Conservation (phyloP, 169 alveolate species). For the Eimeria zaria region DNA sequence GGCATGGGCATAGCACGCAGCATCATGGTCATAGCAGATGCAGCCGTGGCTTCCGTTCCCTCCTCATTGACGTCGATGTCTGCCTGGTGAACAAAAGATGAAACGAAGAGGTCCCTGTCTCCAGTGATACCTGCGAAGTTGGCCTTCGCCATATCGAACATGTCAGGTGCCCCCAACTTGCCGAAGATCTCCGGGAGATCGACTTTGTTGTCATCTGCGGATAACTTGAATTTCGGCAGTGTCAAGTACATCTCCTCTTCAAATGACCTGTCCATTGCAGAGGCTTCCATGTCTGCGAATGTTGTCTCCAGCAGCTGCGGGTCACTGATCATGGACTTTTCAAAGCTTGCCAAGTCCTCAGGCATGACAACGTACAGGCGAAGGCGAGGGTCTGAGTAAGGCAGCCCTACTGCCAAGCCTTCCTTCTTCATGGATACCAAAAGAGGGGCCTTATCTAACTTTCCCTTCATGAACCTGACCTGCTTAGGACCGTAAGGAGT, state of each 20-base stretch:
- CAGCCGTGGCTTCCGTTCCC: conserved; percentile 83
- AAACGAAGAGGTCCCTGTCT: conserved; percentile 41
- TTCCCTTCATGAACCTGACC: conserved; percentile 45
- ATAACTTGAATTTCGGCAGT: conserved; percentile 64
- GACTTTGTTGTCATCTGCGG: conserved; percentile 60
- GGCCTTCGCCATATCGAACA: conserved; percentile 61
- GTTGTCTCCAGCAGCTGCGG: neutral
- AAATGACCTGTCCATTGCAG: conserved; percentile 13
- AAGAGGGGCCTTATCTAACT: conserved; percentile 60
- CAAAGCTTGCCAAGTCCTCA: conserved; percentile 12
- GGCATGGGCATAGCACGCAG: conserved; percentile 45
- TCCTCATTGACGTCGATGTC: conserved; percentile 78
- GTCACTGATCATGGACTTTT: conserved; percentile 5
- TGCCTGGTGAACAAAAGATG: conserved; percentile 78
- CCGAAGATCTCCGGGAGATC: conserved; percentile 61
- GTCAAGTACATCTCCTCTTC: conserved; percentile 17
- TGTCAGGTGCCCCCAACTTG: conserved; percentile 2
- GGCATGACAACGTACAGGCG: conserved; percentile 74
- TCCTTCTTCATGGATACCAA: neutral
- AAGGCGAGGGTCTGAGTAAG: conserved; percentile 42
- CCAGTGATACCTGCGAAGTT: conserved; percentile 77
- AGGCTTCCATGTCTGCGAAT: conserved; percentile 14
- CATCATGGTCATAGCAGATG: conserved; percentile 76
- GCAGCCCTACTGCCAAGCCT: conserved; percentile 59
- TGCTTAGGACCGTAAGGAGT: conserved; percentile 37